Evolutionary conservation across 179 eudicot genomes (phyloP).

Genomic region (Pouteria campechiana): DNA sequence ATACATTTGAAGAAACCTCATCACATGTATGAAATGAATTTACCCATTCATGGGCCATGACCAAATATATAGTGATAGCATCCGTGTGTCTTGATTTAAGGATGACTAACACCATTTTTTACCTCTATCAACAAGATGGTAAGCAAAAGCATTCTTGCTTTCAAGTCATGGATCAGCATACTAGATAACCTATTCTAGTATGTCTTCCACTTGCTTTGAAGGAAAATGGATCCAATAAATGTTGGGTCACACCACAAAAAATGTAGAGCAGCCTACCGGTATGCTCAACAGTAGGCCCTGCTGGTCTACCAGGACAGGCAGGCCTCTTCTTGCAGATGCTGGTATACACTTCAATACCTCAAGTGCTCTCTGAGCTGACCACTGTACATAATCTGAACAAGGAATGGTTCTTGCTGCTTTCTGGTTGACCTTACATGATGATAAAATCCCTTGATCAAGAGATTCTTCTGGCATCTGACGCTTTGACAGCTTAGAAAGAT

Average conservation of each 20-base stretch:
- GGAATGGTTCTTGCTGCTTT: neutral
- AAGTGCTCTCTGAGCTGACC: constrained; percentile 54
- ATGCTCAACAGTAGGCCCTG: constrained; percentile 54
- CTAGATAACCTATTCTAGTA: neutral
- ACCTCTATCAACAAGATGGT: too few relatives aligned
- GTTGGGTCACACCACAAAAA: neutral
- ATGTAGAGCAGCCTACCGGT: constrained; percentile 35
- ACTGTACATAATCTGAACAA: constrained; percentile 22
- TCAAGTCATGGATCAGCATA: neutral
- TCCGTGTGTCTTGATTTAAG: too few relatives aligned
- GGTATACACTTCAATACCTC: constrained; percentile 60
- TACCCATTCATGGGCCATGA: too few relatives aligned
- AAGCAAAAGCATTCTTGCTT: neutral
- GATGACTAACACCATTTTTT: too few relatives aligned
- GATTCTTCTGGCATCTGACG: constrained; percentile 6
- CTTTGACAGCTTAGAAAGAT: constrained; percentile 51
- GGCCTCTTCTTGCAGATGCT: constrained; percentile 71
- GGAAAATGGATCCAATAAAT: too few relatives aligned
- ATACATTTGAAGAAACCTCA: too few relatives aligned
- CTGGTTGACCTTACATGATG: constrained; percentile 3
- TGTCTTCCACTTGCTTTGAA: neutral
- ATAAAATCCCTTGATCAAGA: constrained; percentile 1
- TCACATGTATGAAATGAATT: too few relatives aligned
- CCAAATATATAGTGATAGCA: too few relatives aligned
- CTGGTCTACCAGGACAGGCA: constrained; percentile 56